Evolutionary conservation across 1,284 basidiomycete genomes (phyloP).

Genomic region (Marasmius oreades): DNA sequence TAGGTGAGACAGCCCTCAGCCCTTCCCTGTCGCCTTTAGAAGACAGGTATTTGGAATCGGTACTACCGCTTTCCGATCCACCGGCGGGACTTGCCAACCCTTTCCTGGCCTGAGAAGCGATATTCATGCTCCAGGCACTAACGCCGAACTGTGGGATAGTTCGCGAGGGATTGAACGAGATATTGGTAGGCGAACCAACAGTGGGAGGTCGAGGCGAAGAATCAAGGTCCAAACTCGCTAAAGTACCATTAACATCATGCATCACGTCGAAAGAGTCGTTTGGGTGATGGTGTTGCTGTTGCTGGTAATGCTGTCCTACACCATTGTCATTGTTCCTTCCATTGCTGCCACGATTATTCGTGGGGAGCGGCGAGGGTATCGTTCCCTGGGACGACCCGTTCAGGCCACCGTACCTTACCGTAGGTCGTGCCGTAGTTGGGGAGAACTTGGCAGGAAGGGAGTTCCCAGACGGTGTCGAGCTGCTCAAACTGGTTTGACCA

Average conservation of each 20-base stretch:
- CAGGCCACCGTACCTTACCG: slow-evolving; percentile 22
- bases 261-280: slow-evolving; percentile 35
- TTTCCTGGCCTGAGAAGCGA: slow-evolving; percentile 11
- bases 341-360: slow-evolving; percentile 12
- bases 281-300: slow-evolving; percentile 16
- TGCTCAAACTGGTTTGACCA: slow-evolving; percentile 25
- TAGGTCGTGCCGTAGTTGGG: slow-evolving; percentile 42
- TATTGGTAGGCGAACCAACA: slow-evolving; percentile 20
- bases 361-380: slow-evolving; percentile 36
- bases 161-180: too few species aligned
- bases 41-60: slow-evolving; percentile 24
- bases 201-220: not conserved
- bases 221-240: slow-evolving; percentile 68
- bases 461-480: slow-evolving; percentile 19
- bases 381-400: not conserved
- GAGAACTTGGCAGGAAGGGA: slow-evolving; percentile 32
- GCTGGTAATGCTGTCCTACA: slow-evolving; percentile 26
- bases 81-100: slow-evolving; percentile 18
- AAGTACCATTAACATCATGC: slow-evolving; percentile 71
- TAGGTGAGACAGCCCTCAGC: too few species aligned
- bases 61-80: slow-evolving; percentile 18
- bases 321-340: not conserved
- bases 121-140: not conserved
- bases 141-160: slow-evolving; percentile 2
- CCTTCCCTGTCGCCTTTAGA: slow-evolving; percentile 2